These are phyloP conservation scores for Mortierella alpina DNA, from an alignment of 192 early-diverging fungal genomes.

Conservation along the genomic window DNA sequence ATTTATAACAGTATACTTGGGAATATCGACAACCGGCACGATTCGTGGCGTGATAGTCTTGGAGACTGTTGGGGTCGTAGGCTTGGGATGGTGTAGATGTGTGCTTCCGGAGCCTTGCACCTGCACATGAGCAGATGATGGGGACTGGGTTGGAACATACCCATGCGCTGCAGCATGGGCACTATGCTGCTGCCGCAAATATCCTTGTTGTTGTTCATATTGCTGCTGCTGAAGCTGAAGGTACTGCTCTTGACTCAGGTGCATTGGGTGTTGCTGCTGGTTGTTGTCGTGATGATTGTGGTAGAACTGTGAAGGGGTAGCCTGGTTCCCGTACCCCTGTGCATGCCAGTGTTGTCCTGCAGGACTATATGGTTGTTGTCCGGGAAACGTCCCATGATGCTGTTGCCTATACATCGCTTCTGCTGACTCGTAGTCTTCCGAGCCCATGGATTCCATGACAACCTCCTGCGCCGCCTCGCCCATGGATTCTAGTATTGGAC, in stretches of 20 bases:
- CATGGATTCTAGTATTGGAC: slow-evolving; percentile 46
- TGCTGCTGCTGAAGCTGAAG: slow-evolving; percentile 37
- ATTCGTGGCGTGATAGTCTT: slow-evolving; percentile 45
- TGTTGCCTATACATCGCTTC: neutral
- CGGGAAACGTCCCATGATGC: slow-evolving; percentile 6
- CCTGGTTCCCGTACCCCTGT: slow-evolving; percentile 8
- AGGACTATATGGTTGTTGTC: neutral
- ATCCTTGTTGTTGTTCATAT: slow-evolving; percentile 28
- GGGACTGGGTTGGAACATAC: slow-evolving; percentile 8
- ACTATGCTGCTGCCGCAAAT: slow-evolving; percentile 31
- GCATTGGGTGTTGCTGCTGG: slow-evolving; percentile 16
- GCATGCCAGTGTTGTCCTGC: slow-evolving; percentile 13
- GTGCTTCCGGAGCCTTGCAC: neutral
- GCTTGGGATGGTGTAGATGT: neutral
- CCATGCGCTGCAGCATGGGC: slow-evolving; percentile 38
- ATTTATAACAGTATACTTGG: slow-evolving; percentile 32
- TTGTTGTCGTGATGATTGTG: slow-evolving; percentile 5
- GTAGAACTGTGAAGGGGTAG: slow-evolving; percentile 17
- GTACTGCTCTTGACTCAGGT: slow-evolving; percentile 46
- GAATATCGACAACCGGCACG: slow-evolving; percentile 39
- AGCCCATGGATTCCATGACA: slow-evolving; percentile 51
- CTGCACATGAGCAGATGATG: neutral
- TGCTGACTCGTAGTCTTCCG: slow-evolving; percentile 20
- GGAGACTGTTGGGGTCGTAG: slow-evolving; percentile 4
- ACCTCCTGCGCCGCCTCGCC: slow-evolving; percentile 20